Evolutionary conservation across 805 yeast species (phyloP).

Genomic region (Yamadazyma scolyti): DNA sequence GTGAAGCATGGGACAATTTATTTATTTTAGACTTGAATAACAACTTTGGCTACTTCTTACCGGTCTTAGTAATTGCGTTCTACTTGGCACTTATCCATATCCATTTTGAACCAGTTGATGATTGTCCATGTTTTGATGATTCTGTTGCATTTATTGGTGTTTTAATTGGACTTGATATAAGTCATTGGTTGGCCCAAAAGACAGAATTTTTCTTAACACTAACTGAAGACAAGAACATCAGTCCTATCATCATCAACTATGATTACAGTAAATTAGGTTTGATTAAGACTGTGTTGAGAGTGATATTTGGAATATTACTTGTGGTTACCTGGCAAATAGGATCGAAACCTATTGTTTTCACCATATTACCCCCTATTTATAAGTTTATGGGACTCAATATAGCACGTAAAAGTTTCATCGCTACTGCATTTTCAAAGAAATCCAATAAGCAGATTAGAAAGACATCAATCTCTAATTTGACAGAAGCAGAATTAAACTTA

Average conservation of each 20-base stretch:
- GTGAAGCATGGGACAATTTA: constrained; percentile 44
- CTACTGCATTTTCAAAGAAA: constrained; percentile 34
- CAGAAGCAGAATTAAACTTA: constrained; percentile 15
- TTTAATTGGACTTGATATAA: constrained; percentile 67
- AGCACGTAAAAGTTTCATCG: constrained; percentile 34
- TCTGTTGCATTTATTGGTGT: constrained; percentile 92
- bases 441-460: constrained; percentile 32
- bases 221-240: constrained; percentile 11
- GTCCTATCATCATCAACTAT: constrained; percentile 41
- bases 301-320: constrained; percentile 55
- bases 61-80: constrained; percentile 34
- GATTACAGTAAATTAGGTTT: constrained; percentile 41
- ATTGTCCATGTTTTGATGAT: constrained; percentile 96
- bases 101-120: constrained; percentile 85
- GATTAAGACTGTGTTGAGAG: constrained; percentile 40
- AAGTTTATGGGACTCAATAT: constrained; percentile 33
- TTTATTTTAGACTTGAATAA: constrained; percentile 23
- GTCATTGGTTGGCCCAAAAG: constrained; percentile 47
- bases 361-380: constrained; percentile 58
- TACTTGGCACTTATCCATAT: constrained; percentile 53
- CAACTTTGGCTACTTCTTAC: constrained; percentile 24
- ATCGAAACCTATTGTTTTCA: constrained; percentile 64
- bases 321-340: constrained; percentile 72
- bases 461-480: constrained; percentile 37
- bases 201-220: constrained; percentile 22